Conservation (phyloP, 176 grass and related monocot species). For the Cenchrus purpureus region DNA sequence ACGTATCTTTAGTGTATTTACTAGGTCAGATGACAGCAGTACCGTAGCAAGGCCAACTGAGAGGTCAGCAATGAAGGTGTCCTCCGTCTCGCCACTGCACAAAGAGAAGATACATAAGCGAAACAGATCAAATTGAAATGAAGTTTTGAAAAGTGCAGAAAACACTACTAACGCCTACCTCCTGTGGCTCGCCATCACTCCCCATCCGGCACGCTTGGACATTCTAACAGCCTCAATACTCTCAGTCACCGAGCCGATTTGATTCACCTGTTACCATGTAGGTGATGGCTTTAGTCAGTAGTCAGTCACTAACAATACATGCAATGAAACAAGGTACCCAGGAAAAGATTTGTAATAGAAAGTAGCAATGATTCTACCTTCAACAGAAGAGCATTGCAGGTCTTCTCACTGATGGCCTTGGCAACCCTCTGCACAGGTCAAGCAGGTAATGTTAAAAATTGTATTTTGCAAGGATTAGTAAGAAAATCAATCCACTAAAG, state of each 20-base stretch:
- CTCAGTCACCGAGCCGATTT: constrained; percentile 94
- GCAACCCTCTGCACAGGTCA: constrained; percentile 72
- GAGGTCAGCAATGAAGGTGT: constrained; percentile 98
- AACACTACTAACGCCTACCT: constrained; percentile 48
- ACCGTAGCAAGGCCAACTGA: constrained; percentile 87
- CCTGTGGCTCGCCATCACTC: constrained; percentile 92
- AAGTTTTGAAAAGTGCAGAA: background rate
- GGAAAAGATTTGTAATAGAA: background rate
- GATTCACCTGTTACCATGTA: constrained; percentile 67
- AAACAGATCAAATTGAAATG: background rate
- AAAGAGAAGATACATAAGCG: background rate
- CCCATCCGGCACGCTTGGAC: constrained; percentile 90
- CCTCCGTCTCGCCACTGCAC: constrained; percentile 93
- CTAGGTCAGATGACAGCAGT: constrained; percentile 6
- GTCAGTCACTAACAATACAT: background rate
- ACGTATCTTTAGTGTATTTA: background rate
- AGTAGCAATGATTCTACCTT: constrained; percentile 60
- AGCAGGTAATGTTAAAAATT: background rate
- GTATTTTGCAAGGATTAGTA: background rate
- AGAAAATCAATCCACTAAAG: background rate
- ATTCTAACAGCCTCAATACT: constrained; percentile 96
- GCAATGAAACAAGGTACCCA: background rate
- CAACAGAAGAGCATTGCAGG: constrained; percentile 95
- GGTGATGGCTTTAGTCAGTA: background rate
- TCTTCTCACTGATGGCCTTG: constrained; percentile 84